Conservation (phyloP, 768 basidiomycete species). For the Cyclocybe aegerita region DNA sequence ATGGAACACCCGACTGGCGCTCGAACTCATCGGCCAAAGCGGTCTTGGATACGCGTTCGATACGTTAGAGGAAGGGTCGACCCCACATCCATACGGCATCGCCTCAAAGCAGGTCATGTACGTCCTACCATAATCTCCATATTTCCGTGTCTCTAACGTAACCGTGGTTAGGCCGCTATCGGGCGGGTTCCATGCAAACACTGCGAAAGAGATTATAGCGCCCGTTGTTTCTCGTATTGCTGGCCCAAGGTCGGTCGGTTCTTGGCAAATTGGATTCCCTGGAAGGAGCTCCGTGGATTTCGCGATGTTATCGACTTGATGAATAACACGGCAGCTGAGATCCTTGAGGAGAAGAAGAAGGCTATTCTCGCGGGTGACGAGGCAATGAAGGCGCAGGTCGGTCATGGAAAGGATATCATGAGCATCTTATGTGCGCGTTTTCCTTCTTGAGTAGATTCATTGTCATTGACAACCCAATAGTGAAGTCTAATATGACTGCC, state of each 20-base stretch:
- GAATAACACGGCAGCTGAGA: conserved; percentile 30
- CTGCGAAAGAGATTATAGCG: conserved; percentile 5
- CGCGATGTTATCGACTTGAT: conserved; percentile 33
- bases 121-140: conserved; percentile 5
- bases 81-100: conserved; percentile 28
- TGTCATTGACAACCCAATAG: conserved; percentile 13
- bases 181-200: neutral
- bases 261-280: conserved; percentile 32
- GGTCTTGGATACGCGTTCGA: conserved; percentile 47
- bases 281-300: conserved; percentile 24
- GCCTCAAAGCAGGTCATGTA: conserved; percentile 31
- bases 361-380: conserved; percentile 33
- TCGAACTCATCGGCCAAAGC: conserved; percentile 51
- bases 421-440: conserved; percentile 33
- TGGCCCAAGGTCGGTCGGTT: conserved; percentile 31
- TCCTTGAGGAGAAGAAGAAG: conserved; percentile 37
- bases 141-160: neutral
- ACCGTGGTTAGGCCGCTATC: conserved; percentile 10
- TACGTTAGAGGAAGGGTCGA: conserved; percentile 29
- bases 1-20: conserved; percentile 43
- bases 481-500: conserved; percentile 32
- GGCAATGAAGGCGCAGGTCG: conserved; percentile 29
- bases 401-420: conserved; percentile 45
- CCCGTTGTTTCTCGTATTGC: conserved; percentile 20
- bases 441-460: neutral